Evolutionary conservation across 2,329 filamentous ascomycete species (phyloP).

Genomic region (Magnaporthiopsis incrustans): DNA sequence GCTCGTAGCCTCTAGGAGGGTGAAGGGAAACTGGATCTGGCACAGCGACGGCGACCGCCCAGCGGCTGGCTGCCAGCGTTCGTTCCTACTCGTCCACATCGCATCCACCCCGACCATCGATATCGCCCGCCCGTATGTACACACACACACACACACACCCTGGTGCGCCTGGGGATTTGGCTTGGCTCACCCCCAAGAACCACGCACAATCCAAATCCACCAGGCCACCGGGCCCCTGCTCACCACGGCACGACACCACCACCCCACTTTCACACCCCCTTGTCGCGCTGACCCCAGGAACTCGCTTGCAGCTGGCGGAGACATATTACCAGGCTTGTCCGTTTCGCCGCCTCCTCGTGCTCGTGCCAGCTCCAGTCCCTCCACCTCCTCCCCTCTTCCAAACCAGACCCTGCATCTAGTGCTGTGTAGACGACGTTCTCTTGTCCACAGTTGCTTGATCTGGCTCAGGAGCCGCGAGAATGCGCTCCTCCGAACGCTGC

Average conservation of each 20-base stretch:
- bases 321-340: conserved; percentile 6
- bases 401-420: neutral
- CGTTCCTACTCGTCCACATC: neutral
- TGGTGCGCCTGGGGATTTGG: neutral
- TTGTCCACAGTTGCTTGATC: neutral
- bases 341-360: conserved; percentile 2
- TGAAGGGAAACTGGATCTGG: neutral
- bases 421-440: neutral
- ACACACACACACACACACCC: neutral
- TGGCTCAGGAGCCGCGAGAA: neutral
- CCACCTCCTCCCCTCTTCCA: neutral
- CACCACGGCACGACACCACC: neutral
- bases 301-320: conserved; percentile 5
- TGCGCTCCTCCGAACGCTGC: neutral
- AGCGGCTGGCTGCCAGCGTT: neutral
- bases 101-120: neutral
- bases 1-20: neutral
- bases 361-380: neutral
- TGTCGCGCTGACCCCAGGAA: conserved; percentile 1
- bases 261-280: conserved; percentile 2
- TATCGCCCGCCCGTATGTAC: neutral
- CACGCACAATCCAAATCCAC: neutral
- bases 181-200: neutral
- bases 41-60: neutral
- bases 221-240: neutral